A percentile compares a stretch with the other conserved stretches of the same genome.
Conservation (phyloP, 2,329 filamentous ascomycete species). For the Lachnellula cervina region DNA sequence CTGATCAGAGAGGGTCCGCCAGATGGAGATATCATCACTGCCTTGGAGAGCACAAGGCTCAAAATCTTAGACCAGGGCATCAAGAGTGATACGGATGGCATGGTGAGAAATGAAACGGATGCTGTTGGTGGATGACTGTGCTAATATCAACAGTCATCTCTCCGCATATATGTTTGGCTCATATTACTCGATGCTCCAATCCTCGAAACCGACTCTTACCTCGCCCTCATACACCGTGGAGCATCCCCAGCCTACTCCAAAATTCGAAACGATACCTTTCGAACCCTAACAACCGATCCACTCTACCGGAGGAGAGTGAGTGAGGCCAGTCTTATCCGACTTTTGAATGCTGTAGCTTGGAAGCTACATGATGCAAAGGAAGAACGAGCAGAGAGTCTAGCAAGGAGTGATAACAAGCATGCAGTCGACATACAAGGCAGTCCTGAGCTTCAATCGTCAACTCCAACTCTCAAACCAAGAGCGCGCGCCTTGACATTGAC, state of each 20-base stretch:
- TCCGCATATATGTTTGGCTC: conserved; percentile 94
- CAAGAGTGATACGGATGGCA: conserved; percentile 73
- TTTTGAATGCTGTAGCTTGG: conserved; percentile 95
- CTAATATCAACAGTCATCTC: conserved; percentile 61
- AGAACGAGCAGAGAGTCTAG: conserved; percentile 19
- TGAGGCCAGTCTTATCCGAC: conserved; percentile 87
- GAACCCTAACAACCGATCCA: conserved; percentile 93
- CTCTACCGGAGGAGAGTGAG: conserved; percentile 92
- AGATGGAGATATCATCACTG: conserved; percentile 61
- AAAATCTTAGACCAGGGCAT: conserved; percentile 72
- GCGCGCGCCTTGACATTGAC: conserved; percentile 56
- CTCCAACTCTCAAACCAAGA: conserved; percentile 36
- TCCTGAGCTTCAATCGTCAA: conserved; percentile 23
- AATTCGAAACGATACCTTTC: conserved; percentile 97
- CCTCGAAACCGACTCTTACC: conserved; percentile 80
- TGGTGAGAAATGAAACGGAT: conserved; percentile 48
- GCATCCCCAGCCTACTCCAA: conserved; percentile 94
- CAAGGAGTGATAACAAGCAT: conserved; percentile 16
- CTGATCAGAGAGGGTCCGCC: conserved; percentile 77
- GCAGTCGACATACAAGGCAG: conserved; percentile 25
- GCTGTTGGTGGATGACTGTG: conserved; percentile 5
- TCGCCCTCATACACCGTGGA: conserved; percentile 84
- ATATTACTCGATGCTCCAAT: conserved; percentile 86
- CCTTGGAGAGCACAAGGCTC: conserved; percentile 65
- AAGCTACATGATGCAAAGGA: conserved; percentile 75